These are phyloP conservation scores for Sanghuangporus sanghuang DNA, from an alignment of 1,284 basidiomycete species.

Conservation along the genomic window DNA sequence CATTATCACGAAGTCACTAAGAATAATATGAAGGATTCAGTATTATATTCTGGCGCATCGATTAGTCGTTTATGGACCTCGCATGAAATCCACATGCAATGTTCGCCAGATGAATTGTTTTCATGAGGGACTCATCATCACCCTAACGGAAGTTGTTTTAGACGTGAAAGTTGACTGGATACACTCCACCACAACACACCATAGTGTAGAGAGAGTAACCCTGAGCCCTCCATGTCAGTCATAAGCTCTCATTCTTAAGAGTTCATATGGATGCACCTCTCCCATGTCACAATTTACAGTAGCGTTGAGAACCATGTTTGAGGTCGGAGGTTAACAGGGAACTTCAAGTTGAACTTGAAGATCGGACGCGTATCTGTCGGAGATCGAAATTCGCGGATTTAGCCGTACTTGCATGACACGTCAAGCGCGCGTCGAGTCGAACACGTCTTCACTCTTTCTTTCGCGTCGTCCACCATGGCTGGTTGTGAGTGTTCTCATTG, in stretches of 20 bases:
- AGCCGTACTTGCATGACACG: background rate
- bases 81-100: slow-evolving; percentile 64
- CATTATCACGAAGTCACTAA: slow-evolving; percentile 58
- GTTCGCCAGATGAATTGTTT: slow-evolving; percentile 58
- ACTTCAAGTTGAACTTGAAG: no score
- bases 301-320: slow-evolving; percentile 30
- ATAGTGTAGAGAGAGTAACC: slow-evolving; percentile 48
- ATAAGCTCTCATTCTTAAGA: background rate
- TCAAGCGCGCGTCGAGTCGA: background rate
- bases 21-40: background rate
- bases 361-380: background rate
- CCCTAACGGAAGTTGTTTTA: slow-evolving; percentile 32
- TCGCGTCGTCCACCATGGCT: slow-evolving; percentile 16
- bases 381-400: background rate
- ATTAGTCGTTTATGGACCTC: slow-evolving; percentile 34
- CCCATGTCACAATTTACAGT: slow-evolving; percentile 62
- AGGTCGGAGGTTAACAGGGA: no score
- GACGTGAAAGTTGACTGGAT: background rate
- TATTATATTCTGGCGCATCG: background rate
- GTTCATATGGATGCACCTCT: slow-evolving; percentile 35
- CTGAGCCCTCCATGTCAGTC: slow-evolving; percentile 24
- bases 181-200: slow-evolving; percentile 26
- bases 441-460: slow-evolving; percentile 1
- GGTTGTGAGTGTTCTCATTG: slow-evolving; percentile 14
- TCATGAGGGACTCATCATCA: slow-evolving; percentile 57